phyloP scores from a whole-genome alignment of 768 basidiomycete species.

The Daedaleopsis nitida region DNA sequence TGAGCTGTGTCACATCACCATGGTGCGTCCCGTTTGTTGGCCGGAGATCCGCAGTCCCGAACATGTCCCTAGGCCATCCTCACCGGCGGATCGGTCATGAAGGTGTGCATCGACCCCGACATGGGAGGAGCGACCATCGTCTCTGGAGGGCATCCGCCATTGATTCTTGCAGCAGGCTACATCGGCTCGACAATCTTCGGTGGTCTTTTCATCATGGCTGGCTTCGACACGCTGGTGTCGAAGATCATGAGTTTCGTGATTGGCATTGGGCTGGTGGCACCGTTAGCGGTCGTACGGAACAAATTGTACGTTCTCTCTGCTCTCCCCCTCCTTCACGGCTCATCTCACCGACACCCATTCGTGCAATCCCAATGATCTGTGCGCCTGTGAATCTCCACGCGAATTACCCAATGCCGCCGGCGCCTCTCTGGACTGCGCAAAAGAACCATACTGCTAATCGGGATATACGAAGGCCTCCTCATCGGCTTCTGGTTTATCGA shows the following conservation, averaged over 20 bases:
- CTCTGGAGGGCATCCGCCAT: conserved; percentile 71
- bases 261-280: conserved; percentile 83
- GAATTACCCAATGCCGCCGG: neutral
- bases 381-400: neutral
- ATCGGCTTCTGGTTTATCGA: conserved; percentile 96
- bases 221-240: conserved; percentile 87
- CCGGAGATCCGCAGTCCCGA: neutral
- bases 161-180: conserved; percentile 80
- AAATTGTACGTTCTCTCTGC: conserved; percentile 66
- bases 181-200: conserved; percentile 82
- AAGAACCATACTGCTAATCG: conserved; percentile 84
- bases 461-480: conserved; percentile 81
- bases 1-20: conserved; percentile 81
- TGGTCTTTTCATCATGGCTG: conserved; percentile 79
- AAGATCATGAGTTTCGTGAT: conserved; percentile 93
- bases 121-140: conserved; percentile 77
- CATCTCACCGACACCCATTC: neutral
- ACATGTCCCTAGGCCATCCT: conserved; percentile 59
- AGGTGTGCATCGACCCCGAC: conserved; percentile 84
- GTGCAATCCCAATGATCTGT: neutral
- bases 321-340: neutral
- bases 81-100: conserved; percentile 75
- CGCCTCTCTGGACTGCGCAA: neutral
- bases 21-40: conserved; percentile 47
- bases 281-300: conserved; percentile 83